Base-by-base conservation (phyloP, 352 stramenopile species). In the Globisporangium viniferum region DNA sequence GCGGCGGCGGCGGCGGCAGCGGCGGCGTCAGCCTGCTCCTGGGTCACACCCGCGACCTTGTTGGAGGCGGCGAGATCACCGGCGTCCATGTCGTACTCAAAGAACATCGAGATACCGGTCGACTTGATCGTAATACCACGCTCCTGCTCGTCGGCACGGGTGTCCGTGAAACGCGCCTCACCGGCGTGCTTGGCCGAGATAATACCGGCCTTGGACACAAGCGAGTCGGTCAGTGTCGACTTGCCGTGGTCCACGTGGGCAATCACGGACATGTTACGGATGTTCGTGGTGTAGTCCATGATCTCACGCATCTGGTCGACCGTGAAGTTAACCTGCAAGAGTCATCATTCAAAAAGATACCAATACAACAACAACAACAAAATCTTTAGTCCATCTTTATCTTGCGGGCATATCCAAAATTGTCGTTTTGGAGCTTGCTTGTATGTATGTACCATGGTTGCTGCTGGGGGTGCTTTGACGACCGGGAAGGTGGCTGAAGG, bases 111-210 rank as follows among this genome's bases (percentile, higher is more conserved):
- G 79, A 99, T 99, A 90, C 97, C 98, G 59, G 97, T 99, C 53
- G 97, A 99, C 90, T 99, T 99, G 86, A 99, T 99, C 68, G 98
- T 99, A 81, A 99, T 99, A 88, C 97, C 95, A 82, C 98, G 97
- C 76, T 99, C 97, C 78, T 99, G 97, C 87, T 99, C 98, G 82
- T 99, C 98, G n/a, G 92, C 92, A 76, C 97, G 94, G n/a, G 97
- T 99, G 86, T 99, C 98, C 48, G 96, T 99, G 93, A 99, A 99
- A 81, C 97, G 95, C 44, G 96, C 97, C 74, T 99, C 97, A 77
- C 97, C 98, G 67, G 97, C 98, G 78, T 98, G 97, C 91, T 99
- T 99, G 72, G 95, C 87, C 68, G 97, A 97, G 77, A 99, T 99
- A 80, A 99, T 99, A 89, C 97, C 98, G 65, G 97, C 97, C 89